Evolutionary conservation across 2,329 filamentous ascomycete species (phyloP).

Genomic region (Phyllosticta citriasiana): DNA sequence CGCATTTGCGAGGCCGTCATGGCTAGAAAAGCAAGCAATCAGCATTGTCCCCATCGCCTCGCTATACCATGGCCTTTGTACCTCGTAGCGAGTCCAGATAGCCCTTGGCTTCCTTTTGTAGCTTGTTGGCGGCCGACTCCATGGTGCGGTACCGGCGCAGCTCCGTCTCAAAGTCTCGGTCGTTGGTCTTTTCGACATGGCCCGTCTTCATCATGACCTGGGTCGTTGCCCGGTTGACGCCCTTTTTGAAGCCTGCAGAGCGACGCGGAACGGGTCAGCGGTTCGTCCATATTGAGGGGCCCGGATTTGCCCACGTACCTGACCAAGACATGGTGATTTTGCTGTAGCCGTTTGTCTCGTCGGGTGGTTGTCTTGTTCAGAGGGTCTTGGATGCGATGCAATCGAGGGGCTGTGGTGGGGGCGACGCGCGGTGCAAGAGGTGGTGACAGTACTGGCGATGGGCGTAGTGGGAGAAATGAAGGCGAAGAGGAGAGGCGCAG

Average conservation of each 20-base stretch:
- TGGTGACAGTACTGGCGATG: not conserved
- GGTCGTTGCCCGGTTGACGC: slow-evolving; percentile 97
- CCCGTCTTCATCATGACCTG: slow-evolving; percentile 99
- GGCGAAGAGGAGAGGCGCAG: slow-evolving; percentile 1
- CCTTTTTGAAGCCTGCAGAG: slow-evolving; percentile 73
- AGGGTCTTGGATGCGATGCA: not conserved
- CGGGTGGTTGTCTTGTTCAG: not conserved
- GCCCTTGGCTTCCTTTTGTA: slow-evolving; percentile 97
- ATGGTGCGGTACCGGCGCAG: slow-evolving; percentile 95
- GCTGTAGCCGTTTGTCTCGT: not conserved
- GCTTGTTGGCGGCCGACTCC: slow-evolving; percentile 81
- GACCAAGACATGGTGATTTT: slow-evolving; percentile 41
- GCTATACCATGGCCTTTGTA: slow-evolving; percentile 27
- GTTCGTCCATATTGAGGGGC: slow-evolving; percentile 3
- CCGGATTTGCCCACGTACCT: slow-evolving; percentile 36
- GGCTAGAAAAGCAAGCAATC: slow-evolving; percentile 40
- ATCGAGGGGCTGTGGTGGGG: slow-evolving; percentile 5
- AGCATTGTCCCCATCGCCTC: not conserved
- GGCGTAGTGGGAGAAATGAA: not conserved
- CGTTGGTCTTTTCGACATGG: slow-evolving; percentile 96
- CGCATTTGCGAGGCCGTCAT: slow-evolving; percentile 99
- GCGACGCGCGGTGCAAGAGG: not conserved
- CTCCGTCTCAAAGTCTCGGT: slow-evolving; percentile 97
- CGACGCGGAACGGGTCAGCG: slow-evolving; percentile 15
- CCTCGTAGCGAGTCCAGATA: slow-evolving; percentile 92